Evolutionary conservation across 257 asterid genomes (phyloP).

Genomic region (Gynochthodes officinalis): DNA sequence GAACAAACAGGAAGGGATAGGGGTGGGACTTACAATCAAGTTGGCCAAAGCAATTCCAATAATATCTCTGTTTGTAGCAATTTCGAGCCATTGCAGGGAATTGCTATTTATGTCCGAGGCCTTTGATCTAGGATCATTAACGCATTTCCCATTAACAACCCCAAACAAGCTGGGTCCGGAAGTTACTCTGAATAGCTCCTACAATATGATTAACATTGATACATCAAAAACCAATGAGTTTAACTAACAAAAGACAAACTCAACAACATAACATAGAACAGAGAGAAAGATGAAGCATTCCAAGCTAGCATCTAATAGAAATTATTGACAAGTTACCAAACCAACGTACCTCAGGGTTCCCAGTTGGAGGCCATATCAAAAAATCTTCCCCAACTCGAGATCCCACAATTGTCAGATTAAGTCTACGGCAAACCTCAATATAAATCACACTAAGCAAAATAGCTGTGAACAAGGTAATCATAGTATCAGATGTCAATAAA

Average conservation of each 20-base stretch:
- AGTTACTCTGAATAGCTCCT: conserved; percentile 85
- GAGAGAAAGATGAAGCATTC: background rate
- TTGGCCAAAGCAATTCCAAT: conserved; percentile 92
- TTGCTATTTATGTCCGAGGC: conserved; percentile 85
- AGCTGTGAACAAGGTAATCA: conserved; percentile 43
- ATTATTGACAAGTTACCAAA: conserved; percentile 7
- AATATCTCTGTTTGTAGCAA: conserved; percentile 84
- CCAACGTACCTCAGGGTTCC: conserved; percentile 80
- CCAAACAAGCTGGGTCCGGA: conserved; percentile 85
- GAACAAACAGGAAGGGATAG: background rate
- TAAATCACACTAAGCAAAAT: conserved; percentile 89
- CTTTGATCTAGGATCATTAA: conserved; percentile 80
- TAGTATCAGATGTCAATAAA: conserved; percentile 18
- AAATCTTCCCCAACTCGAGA: conserved; percentile 99
- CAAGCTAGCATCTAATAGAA: background rate
- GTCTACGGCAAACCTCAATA: conserved; percentile 93
- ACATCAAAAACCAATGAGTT: background rate
- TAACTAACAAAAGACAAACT: background rate
- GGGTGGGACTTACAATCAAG: conserved; percentile 66
- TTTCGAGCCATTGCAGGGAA: conserved; percentile 79
- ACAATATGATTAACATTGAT: conserved; percentile 10
- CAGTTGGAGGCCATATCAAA: conserved; percentile 91
- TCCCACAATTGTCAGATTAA: conserved; percentile 84
- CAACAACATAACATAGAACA: conserved; percentile 12
- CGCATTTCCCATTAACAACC: conserved; percentile 82